A percentile compares a stretch with the other conserved stretches of the same genome.
These are phyloP conservation scores for Yamadazyma triangularis DNA, from an alignment of 1,139 yeast species.

Conservation along the genomic window DNA sequence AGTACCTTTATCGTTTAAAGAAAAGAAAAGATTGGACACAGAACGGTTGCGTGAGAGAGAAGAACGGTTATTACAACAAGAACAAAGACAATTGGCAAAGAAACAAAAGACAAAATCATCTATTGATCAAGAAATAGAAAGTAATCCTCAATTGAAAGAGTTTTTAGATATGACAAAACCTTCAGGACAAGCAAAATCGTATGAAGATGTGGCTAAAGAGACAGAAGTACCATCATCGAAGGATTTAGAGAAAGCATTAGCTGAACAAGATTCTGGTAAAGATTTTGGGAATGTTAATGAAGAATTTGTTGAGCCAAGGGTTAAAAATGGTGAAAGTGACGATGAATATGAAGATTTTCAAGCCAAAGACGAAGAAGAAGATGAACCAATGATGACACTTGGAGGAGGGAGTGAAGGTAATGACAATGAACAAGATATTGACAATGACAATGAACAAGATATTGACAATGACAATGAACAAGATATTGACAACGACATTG, in stretches of 20 bases:
- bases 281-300: slow-evolving; percentile 10
- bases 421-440: slow-evolving; percentile 17
- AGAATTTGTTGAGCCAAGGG: slow-evolving; percentile 13
- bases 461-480: slow-evolving; percentile 64
- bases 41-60: slow-evolving; percentile 53
- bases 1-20: slow-evolving; percentile 72
- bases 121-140: slow-evolving; percentile 55
- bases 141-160: slow-evolving; percentile 70
- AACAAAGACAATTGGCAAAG: slow-evolving; percentile 32
- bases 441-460: slow-evolving; percentile 52
- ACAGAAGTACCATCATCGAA: slow-evolving; percentile 47
- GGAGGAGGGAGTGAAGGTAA: slow-evolving; percentile 12
- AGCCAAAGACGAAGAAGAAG: slow-evolving; percentile 20
- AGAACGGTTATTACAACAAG: slow-evolving; percentile 44
- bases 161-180: slow-evolving; percentile 83
- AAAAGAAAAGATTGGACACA: slow-evolving; percentile 53
- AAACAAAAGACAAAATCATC: slow-evolving; percentile 23
- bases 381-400: slow-evolving; percentile 16
- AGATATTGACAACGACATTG: slow-evolving; percentile 11
- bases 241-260: slow-evolving; percentile 39
- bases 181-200: slow-evolving; percentile 55
- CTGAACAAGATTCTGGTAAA: slow-evolving; percentile 12
- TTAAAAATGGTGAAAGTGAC: slow-evolving; percentile 52
- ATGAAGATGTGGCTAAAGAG: slow-evolving; percentile 61
- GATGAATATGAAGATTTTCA: slow-evolving; percentile 62